Base-by-base conservation (phyloP, 495 filamentous ascomycete species). In the Bacidia rubella region DNA sequence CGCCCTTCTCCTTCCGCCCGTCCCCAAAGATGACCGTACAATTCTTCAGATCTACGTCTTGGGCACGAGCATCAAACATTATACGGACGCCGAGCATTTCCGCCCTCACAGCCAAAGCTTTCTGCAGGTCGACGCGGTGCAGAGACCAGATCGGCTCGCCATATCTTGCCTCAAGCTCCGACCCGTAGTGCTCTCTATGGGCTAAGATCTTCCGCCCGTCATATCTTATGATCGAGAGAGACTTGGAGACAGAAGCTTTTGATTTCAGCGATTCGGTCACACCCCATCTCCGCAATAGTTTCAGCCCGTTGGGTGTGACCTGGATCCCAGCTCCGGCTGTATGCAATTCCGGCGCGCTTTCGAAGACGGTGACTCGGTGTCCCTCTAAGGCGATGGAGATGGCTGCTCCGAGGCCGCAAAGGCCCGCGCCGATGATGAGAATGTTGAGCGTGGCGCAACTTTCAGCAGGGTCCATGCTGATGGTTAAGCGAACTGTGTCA, bases 381-480 rank as follows among this genome's bases (percentile, higher is more conserved):
- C 81, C 82, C 7, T 75, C 67, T 12, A 78, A 70, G 4, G 73
- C 68, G 55, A 73, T 67, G 11, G 77, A 68, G 56, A 86, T 82
- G 3, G 82, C 82, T 0, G 80, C 74, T 15, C 73, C 75, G 19
- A 87, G 70, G 3, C 83, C 83, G 38, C 75, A 75, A n/a, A 87
- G 72, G 3, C 80, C 80, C 2, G 74, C 80, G 23, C 81, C 80
- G 25, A 81, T 71, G 20, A 83, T 72, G 19, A 81, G 66, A 56
- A 52, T 24, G 23, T 52, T n/a, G n/a, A n/a, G n/a, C n/a, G n/a
- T n/a, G n/a, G n/a, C n/a, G n/a, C n/a, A n/a, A n/a, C n/a, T n/a
- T n/a, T n/a, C n/a, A n/a, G n/a, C n/a, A n/a, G n/a, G n/a, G n/a
- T n/a, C n/a, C n/a, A n/a, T n/a, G n/a, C n/a, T n/a, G n/a, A n/a